These are phyloP conservation scores for Leccinum subgranulosum DNA, from an alignment of 768 basidiomycete genomes.

Conservation along the genomic window DNA sequence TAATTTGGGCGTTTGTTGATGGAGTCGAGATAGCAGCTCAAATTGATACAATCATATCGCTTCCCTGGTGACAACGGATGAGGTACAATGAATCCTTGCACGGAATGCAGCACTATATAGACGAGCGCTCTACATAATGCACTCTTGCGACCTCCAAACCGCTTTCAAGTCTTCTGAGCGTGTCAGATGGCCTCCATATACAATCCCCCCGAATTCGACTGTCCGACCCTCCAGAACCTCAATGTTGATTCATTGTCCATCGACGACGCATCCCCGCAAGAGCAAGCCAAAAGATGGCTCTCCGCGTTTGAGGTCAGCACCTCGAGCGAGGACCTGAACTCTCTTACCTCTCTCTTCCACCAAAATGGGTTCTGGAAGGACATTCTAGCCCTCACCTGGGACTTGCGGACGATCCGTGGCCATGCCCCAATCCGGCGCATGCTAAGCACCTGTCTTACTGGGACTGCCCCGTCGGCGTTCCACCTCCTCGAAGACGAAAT, in stretches of 20 bases:
- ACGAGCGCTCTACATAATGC: no score
- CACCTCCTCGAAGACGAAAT: constrained; percentile 22
- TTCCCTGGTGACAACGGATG: no score
- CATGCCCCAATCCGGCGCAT: constrained; percentile 33
- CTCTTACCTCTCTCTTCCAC: constrained; percentile 17
- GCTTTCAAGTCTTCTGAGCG: no score
- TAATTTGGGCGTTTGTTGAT: no score
- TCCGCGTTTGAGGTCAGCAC: constrained; percentile 10
- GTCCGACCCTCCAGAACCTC: constrained; percentile 22
- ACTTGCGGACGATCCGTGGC: constrained; percentile 48
- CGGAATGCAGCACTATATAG: no score
- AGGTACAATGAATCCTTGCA: no score
- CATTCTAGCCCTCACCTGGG: constrained; percentile 50
- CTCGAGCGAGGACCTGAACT: background rate
- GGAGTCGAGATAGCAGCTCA: no score
- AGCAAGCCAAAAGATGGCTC: constrained; percentile 18
- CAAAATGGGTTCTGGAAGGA: constrained; percentile 48
- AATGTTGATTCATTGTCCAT: constrained; percentile 8
- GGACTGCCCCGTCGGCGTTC: constrained; percentile 13
- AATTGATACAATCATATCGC: no score
- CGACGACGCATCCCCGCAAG: constrained; percentile 6
- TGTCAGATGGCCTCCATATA: background rate
- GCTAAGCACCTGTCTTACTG: constrained; percentile 35
- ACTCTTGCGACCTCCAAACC: no score
- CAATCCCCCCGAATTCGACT: background rate